Percentiles rank a stretch among this genome's conserved stretches.
Evolutionary conservation across 495 filamentous ascomycete species (phyloP).

Genomic region (Penicillium odoratum): DNA sequence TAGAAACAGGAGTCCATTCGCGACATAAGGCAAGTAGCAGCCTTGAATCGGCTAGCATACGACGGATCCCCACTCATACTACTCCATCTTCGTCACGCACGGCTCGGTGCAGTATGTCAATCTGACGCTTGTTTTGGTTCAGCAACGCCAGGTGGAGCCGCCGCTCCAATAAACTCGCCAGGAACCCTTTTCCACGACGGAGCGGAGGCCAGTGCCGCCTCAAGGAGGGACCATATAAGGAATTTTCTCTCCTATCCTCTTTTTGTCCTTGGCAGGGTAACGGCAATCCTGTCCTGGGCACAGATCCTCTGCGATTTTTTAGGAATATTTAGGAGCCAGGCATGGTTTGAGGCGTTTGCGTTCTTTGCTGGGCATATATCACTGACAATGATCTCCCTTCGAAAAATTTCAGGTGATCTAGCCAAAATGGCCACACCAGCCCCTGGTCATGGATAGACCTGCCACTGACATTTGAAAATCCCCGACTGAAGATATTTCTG

Average conservation of each 20-base stretch:
- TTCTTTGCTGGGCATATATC: not conserved
- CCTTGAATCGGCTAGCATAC: not conserved
- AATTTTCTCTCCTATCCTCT: conserved; percentile 8
- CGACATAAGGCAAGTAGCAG: not conserved
- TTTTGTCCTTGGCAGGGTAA: not conserved
- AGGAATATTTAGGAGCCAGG: not conserved
- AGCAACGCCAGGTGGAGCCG: conserved; percentile 16
- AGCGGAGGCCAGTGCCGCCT: conserved; percentile 27
- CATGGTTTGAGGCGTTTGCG: not conserved
- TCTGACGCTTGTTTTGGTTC: conserved; percentile 1
- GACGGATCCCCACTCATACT: not conserved
- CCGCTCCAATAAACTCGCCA: conserved; percentile 27
- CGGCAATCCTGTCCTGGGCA: not conserved
- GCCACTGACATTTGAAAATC: not conserved
- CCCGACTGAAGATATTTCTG: not conserved
- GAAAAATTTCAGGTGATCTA: not conserved
- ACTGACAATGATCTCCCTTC: not conserved
- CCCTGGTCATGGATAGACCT: not conserved
- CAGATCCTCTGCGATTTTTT: not conserved
- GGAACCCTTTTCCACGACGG: conserved; percentile 31
- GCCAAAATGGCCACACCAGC: not conserved
- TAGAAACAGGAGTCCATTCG: not conserved
- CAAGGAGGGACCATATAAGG: conserved; percentile 6
- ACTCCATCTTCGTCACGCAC: not conserved
- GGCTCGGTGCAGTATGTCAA: not conserved